Percentiles rank a stretch among this genome's conserved stretches.
phyloP scores from a whole-genome alignment of 2,329 filamentous ascomycete genomes.

The Rhexocercosporidium sp. region DNA sequence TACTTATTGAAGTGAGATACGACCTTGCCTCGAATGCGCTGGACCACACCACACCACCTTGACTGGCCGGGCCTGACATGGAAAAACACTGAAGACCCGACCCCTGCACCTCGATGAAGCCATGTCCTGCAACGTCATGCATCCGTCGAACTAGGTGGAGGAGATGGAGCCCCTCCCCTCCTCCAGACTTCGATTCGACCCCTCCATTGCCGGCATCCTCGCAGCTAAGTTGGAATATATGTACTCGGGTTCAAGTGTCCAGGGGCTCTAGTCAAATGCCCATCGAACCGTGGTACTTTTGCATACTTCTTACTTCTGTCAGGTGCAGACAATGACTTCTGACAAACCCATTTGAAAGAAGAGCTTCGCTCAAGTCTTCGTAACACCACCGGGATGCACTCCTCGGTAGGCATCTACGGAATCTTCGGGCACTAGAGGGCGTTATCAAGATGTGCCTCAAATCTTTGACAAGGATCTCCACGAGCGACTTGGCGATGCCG shows the following conservation, averaged over 20 bases:
- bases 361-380: not conserved
- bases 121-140: constrained; percentile 25
- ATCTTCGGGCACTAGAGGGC: not conserved
- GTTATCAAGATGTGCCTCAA: constrained; percentile 12
- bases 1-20: constrained; percentile 17
- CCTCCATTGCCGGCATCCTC: not conserved
- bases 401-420: constrained; percentile 5
- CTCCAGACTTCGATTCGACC: not conserved
- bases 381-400: not conserved
- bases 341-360: not conserved
- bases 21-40: constrained; percentile 11
- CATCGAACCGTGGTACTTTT: not conserved
- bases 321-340: not conserved
- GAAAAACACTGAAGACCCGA: not conserved
- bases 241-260: not conserved
- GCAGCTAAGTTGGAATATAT: not conserved
- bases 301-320: not conserved
- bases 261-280: not conserved
- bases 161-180: not conserved
- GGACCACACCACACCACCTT: constrained; percentile 1
- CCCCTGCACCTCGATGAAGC: not conserved
- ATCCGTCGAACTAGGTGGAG: not conserved
- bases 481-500: constrained; percentile 1
- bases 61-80: not conserved
- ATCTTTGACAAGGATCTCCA: not conserved